phyloP scores from a whole-genome alignment of 305 asterid genomes.

The Petunia hybrid region DNA sequence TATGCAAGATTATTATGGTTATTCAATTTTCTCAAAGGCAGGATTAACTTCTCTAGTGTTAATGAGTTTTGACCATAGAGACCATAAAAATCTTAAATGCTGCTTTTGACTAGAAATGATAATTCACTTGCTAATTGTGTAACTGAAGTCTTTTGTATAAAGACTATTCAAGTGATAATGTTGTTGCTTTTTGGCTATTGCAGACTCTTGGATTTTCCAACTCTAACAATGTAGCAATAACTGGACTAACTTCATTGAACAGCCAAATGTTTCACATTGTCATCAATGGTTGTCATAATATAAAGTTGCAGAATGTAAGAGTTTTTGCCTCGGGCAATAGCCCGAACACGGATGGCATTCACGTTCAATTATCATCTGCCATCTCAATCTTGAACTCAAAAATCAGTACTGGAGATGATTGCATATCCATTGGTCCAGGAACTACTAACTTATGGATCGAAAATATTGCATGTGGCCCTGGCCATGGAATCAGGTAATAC shows the following conservation, averaged over 20 bases:
- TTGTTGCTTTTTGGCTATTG: neutral
- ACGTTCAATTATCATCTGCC: constrained; percentile 33
- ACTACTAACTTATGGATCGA: constrained; percentile 36
- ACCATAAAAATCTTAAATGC: neutral
- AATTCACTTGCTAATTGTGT: neutral
- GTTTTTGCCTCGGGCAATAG: constrained; percentile 41
- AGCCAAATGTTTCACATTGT: constrained; percentile 40
- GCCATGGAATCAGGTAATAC: constrained; percentile 37
- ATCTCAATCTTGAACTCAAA: constrained; percentile 26
- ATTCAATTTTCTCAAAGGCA: neutral
- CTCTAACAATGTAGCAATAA: constrained; percentile 35
- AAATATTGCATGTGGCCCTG: constrained; percentile 37
- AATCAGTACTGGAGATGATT: constrained; percentile 38
- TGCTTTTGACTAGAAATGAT: neutral
- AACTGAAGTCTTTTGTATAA: neutral
- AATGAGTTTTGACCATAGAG: neutral
- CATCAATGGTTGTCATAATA: constrained; percentile 35
- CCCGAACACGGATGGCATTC: constrained; percentile 77
- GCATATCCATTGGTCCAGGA: constrained; percentile 38
- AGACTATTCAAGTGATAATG: neutral
- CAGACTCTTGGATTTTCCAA: constrained; percentile 40
- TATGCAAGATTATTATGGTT: neutral
- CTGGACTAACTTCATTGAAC: constrained; percentile 31
- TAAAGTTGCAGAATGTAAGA: constrained; percentile 24
- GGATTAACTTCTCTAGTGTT: neutral